Conservation (phyloP, 2,329 filamentous ascomycete genomes). For the Penicillium sp. region DNA sequence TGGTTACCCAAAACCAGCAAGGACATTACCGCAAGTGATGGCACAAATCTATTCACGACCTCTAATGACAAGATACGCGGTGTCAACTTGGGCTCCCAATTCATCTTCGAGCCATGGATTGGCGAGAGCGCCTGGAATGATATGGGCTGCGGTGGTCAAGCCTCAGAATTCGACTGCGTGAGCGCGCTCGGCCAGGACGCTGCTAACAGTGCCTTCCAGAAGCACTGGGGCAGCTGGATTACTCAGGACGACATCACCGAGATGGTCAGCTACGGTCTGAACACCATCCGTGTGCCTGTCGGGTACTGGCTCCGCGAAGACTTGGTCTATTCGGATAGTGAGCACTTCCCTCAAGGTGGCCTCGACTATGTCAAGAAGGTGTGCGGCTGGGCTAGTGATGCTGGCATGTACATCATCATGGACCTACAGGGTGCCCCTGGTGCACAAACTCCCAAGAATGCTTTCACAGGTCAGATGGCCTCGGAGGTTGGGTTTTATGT, state of each 20-base stretch:
- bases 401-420: constrained; percentile 61
- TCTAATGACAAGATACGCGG: constrained; percentile 56
- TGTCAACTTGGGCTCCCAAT: constrained; percentile 61
- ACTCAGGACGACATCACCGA: constrained; percentile 56
- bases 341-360: constrained; percentile 59
- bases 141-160: constrained; percentile 56
- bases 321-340: constrained; percentile 53
- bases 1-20: constrained; percentile 39
- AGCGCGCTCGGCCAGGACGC: constrained; percentile 53
- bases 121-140: constrained; percentile 52
- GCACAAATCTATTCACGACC: constrained; percentile 33
- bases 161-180: constrained; percentile 63
- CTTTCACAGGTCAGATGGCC: constrained; percentile 56
- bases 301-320: constrained; percentile 63
- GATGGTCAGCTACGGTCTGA: constrained; percentile 42
- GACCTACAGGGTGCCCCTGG: constrained; percentile 61
- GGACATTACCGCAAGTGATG: constrained; percentile 32
- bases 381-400: constrained; percentile 56
- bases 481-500: constrained; percentile 60
- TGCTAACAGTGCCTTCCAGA: constrained; percentile 56
- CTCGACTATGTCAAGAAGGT: constrained; percentile 56
- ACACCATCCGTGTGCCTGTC: constrained; percentile 57
- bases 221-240: constrained; percentile 60
- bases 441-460: constrained; percentile 54
- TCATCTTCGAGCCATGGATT: constrained; percentile 63